Conservation (phyloP, 306 rosid genomes). For the Biancaea sappan region DNA sequence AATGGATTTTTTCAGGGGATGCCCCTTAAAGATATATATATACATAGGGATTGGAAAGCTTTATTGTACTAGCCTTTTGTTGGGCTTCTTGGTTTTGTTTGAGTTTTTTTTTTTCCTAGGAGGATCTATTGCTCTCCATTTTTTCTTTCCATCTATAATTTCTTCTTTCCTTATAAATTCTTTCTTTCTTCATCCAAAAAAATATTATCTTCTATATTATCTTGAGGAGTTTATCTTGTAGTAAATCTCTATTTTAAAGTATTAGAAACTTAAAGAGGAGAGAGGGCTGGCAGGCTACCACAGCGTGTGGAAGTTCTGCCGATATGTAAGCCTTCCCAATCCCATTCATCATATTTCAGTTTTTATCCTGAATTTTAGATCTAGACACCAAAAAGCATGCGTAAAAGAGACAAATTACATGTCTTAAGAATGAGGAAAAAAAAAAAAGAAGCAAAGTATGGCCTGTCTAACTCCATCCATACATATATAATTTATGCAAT, state of each 20-base stretch:
- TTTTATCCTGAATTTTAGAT: background rate
- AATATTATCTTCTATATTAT: no score
- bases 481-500: conserved; percentile 4
- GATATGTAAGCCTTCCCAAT: background rate
- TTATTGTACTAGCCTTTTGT: no score
- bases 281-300: background rate
- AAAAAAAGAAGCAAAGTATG: background rate
- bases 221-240: background rate
- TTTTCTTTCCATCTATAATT: no score
- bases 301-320: background rate
- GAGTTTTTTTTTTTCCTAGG: no score
- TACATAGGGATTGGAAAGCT: no score
- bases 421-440: background rate
- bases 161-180: no score
- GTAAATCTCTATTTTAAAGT: background rate
- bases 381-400: background rate
- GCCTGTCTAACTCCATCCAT: background rate
- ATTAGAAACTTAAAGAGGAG: background rate
- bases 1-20: no score
- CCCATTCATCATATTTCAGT: background rate
- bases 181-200: no score
- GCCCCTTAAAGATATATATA: no score
- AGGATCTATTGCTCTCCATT: no score
- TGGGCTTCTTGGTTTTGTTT: no score
- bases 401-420: background rate